Base-by-base conservation (phyloP, 805 yeast genomes). In the Wickerhamia fluorescens region DNA sequence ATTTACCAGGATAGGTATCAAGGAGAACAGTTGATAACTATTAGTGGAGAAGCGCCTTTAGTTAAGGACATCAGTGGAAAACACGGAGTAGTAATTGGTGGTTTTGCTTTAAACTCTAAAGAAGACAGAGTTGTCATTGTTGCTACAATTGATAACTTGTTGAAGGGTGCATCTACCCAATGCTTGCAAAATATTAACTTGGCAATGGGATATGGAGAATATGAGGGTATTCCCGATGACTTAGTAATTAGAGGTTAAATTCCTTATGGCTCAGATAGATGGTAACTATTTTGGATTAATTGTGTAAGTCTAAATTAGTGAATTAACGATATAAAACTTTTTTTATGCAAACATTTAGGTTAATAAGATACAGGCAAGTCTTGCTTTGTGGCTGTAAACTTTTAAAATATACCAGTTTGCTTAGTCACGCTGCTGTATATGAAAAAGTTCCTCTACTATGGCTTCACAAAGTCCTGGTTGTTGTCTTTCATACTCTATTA, bases 111-210 rank as follows among this genome's bases (percentile, higher is more conserved):
- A 27, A 88, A 83, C 53, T 75, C 88, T 14, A 76, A 77, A 32
- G 84, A 82, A 51, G 80, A 86, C 61, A 77, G 99, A 55, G 94
- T 87, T 14, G 97, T 92, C 14, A 68, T 92, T 30, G 92, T 89
- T 31, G 95, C 96, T 14, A 87, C 96, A 4, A 89, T 92, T 45
- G 99, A 92, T 53, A 92, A 92, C 57, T 68, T 92, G 51, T 71
- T 92, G 51, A 92, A 92, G 67, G 99, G 99, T 42, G 99, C 99
- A 24, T 94, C 96, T 25, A 92, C 99, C 11, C 99, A 92, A 63
- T 89, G 97, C 63, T 58, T 92, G 56, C 99, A 92, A 61, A 92
- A 92, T 66, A 83, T 94, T 56, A 92, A 92, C 58, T 68, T 92
- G 57, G 82, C 85, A 5, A 62, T 82, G 64, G 88, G 88, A 14